Base-by-base conservation (phyloP, 805 yeast species). In the Saccharomycopsis malanga region DNA sequence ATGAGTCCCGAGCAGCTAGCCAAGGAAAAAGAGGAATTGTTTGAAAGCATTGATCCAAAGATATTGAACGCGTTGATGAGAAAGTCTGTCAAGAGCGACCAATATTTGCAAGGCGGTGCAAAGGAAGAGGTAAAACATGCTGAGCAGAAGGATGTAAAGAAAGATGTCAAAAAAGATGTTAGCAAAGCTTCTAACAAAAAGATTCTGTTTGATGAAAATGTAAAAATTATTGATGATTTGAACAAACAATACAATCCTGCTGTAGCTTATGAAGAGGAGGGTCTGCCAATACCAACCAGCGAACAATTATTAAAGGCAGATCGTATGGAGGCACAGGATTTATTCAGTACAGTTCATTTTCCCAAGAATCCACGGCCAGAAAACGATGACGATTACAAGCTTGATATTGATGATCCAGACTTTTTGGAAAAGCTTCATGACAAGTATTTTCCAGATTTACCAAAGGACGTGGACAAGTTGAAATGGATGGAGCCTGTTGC, bases 401-500 rank as follows among this genome's bases (percentile, higher is more conserved):
- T 82, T 29, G 88, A 85, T 55, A 62, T 86, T 4, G 69, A 83
- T 57, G 95, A 83, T 62, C 93, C 94, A 1, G 72, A 81, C 9
- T 89, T 89, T 61, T 74, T 79, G 54, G 80, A 80, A 23, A 82
- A 87, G 58, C 66, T 93, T 44, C 93, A 88, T 57, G 83, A 79
- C 22, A 85, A 84, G 58, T 91, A 78, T 65, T 93, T 81, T 65
- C 97, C 99, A 1, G 91, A 88, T 54, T 68, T 93, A 43, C 96
- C 96, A 1, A 78, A 71, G 41, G 95, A 93, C 54, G 75, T 86
- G 0, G 80, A 77, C 35, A 83, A 86, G 56, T 63, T 93, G 48
- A 84, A 88, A 50, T 93, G 99, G 99, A 89, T 89, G 96, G 74
- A 81, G 48, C 79, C 85, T 2, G 75, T 81, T 0, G 69, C 74